Evolutionary conservation across 768 basidiomycete species (phyloP), one percentile per base, ranked within the genome.

Genomic region (Leccinum incarnatum): DNA sequence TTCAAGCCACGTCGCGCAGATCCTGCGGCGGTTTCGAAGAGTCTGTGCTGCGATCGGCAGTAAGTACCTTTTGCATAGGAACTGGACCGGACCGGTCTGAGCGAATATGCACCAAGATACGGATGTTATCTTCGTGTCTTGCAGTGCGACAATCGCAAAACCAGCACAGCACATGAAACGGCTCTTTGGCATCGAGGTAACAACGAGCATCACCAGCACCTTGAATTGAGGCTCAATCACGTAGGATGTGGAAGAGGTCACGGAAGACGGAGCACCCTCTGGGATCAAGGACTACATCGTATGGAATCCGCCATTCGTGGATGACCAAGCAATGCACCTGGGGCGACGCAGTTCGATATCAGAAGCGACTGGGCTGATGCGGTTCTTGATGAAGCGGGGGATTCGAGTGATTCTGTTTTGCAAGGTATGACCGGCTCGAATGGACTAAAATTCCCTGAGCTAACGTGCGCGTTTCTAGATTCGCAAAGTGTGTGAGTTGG

Each of bases 371-470:
- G 69, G 74, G 3, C 62, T 95, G 50, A 91, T 94, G 86, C 78
- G 82, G 48, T 91, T 83, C 69, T 74, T 95, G 53, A 92, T 95
- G 89, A 86, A 86, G 60, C 79, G 83, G 3, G 93, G 93, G 2
- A 71, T 94, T 30, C 78, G 91, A 32, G 85, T 88, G 5, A 94
- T 95, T 59, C 74, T 95, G n/a, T 95, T 95, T 69, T 94, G 92
- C 78, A 89, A 91, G 78, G 91, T 88, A 53, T n/a, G 37, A 11
- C 12, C 47, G 25, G 29, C 1, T 25, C 17, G 30, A 19, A 12
- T 25, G 17, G 15, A 32, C 9, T 21, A 45, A 30, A 17, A 51
- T 15, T 12, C 46, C 5, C 8, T 5, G 36, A 14, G 37, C 30
- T 54, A 21, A 54, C 32, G 30, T 12, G 14, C 3, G 1, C 27